Percentiles rank a stretch among this genome's conserved stretches.
phyloP scores from a whole-genome alignment of 192 early-diverging fungal species.

The Rhizophagus clarus region DNA sequence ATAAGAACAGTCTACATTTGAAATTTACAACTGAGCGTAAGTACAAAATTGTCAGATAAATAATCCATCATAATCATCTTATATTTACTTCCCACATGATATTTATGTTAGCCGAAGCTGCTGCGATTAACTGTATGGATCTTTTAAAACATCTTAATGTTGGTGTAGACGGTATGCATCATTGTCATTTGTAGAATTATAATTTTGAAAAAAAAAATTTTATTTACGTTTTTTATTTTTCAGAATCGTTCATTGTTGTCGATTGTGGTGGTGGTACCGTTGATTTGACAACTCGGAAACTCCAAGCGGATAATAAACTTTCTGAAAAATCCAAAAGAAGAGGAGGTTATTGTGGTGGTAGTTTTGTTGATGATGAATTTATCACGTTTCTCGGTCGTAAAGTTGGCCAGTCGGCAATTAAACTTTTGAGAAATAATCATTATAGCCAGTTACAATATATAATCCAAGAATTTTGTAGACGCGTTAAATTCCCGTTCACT shows the following conservation, averaged over 20 bases:
- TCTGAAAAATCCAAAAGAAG: constrained; percentile 51
- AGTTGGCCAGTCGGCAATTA: not conserved
- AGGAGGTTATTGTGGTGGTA: constrained; percentile 48
- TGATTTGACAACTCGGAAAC: constrained; percentile 33
- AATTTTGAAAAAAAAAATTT: too few species aligned
- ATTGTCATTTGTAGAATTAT: not conserved
- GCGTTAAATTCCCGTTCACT: not conserved
- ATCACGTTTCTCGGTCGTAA: not conserved
- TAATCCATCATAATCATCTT: too few species aligned
- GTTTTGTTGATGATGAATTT: constrained; percentile 46
- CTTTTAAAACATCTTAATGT: not conserved
- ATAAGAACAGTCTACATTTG: not conserved
- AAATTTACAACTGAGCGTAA: constrained; percentile 23
- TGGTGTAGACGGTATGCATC: not conserved
- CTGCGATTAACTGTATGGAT: not conserved
- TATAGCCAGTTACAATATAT: constrained; percentile 12
- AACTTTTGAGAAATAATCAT: not conserved
- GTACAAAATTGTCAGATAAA: not conserved
- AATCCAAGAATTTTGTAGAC: not conserved
- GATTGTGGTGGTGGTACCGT: constrained; percentile 49
- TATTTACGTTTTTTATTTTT: not conserved
- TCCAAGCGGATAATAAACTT: constrained; percentile 15
- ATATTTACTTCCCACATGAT: too few species aligned
- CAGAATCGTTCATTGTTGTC: constrained; percentile 37
- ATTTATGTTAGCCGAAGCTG: constrained; percentile 10